These are phyloP conservation scores for Sarocladium kiliense DNA, from an alignment of 2,329 filamentous ascomycete genomes.

Conservation along the genomic window DNA sequence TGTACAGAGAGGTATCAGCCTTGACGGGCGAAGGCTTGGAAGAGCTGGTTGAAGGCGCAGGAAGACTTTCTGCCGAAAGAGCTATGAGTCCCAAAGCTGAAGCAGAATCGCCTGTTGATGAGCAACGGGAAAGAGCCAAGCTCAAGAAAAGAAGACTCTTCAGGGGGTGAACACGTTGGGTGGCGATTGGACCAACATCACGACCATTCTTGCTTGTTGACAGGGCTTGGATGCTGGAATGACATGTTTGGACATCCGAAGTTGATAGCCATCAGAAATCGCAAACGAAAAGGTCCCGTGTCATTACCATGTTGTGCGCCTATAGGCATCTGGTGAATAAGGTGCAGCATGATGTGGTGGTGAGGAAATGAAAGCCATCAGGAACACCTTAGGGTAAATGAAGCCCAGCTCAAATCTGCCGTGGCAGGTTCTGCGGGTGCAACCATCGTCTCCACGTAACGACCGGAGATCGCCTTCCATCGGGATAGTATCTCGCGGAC, in stretches of 20 bases:
- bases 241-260: too few relatives aligned
- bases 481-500: too few relatives aligned
- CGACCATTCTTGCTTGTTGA: too few relatives aligned
- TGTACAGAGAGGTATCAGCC: conserved; percentile 31
- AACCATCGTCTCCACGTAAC: too few relatives aligned
- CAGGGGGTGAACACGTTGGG: not conserved
- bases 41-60: conserved; percentile 22
- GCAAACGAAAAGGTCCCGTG: too few relatives aligned
- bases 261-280: too few relatives aligned
- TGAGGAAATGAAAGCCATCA: not conserved
- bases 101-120: not conserved
- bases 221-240: too few relatives aligned
- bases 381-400: not conserved
- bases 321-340: too few relatives aligned
- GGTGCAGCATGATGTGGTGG: not conserved
- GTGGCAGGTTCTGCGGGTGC: not conserved
- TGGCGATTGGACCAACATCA: not conserved
- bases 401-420: not conserved
- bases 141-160: conserved; percentile 17
- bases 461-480: too few relatives aligned
- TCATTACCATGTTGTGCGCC: too few relatives aligned
- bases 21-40: conserved; percentile 29
- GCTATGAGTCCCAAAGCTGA: conserved; percentile 9
- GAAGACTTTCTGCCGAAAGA: conserved; percentile 17
- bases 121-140: conserved; percentile 8